Base-by-base conservation (phyloP, 495 filamentous ascomycete species). In the Neurospora sp. region DNA sequence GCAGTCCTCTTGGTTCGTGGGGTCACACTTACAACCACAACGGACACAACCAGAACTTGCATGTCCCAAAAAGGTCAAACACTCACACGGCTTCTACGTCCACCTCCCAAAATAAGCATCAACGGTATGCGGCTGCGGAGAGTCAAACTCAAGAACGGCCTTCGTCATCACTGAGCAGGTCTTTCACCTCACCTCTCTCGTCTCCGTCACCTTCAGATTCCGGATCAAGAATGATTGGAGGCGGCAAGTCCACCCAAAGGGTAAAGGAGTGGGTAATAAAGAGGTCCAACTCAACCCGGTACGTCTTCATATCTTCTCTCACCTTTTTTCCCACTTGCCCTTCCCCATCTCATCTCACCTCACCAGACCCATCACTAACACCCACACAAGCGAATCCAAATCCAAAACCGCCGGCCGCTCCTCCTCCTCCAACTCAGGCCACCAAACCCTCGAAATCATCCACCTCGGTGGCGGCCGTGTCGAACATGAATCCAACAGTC, bases 391-490 rank as follows among this genome's bases (percentile, higher is more conserved):
- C 59, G 38, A 39, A 22, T 53, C 9, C 8, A 17, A 68, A 48
- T 8, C 59, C n/a, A 70, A 73, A n/a, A 4, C 59, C 3, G 1
- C 42, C 3, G 17, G 37, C 22, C 39, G 35, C 31, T 37, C 22
- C 42, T 70, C 22, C 42, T 70, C 73, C n/a, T 40, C 73, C 14
- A 14, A 73, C 4, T 71, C 75, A 8, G 69, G 68, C 6, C 35
- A 39, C 22, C 69, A 74, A 27, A 77, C 53, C 12, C 4, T 72
- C 27, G 71, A 78, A 37, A 82, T 82, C 61, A 74, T 75, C 39
- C 80, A 82, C 70, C 74, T 82, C 3, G 80, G 81, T 3, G 81
- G 81, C 40, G 74, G 74, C 16, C 78, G 79, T 22, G 71, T 81
- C 4, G 77, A 73, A 35, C 31, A 35, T 35, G 31, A 35, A 5